Evolutionary conservation across 2,329 filamentous ascomycete species (phyloP), one percentile per base, ranked within the genome.

Genomic region (Plectosphaerella cucumerina): DNA sequence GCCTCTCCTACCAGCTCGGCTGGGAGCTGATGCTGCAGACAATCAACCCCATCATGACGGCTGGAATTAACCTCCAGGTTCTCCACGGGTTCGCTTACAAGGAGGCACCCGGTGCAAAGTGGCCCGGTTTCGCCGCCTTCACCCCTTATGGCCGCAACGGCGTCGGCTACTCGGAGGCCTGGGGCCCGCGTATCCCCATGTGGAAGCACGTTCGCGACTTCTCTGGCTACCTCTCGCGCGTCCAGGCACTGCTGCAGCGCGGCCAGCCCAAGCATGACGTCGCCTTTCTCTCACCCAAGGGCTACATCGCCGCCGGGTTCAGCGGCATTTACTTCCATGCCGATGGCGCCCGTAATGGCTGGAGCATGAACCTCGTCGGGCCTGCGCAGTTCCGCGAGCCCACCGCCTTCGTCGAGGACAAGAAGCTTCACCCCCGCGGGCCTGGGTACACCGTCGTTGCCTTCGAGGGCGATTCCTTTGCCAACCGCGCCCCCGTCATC

Each of bases 61-160:
- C 47, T 33, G 55, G 55, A 12, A 48, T 53, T 44, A 57, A 57
- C 48, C 49, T 49, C 15, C 51, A 52, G 22, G 52, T 57, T 17
- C 37, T 57, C 14, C 55, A 57, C 46, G 55, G 55, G 18, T 57
- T 52, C 41, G 47, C 55, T 3, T 57, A 56, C 44, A 44, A 45
- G 18, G 45, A 48, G 21, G 43, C 51, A 11, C 49, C 50, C 10
- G 51, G 47, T 9, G 50, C 55, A 21, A 53, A 50, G 10, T 57
- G 53, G 55, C 55, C 55, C 14, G 55, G 55, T 20, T 54, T 48
- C 34, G 52, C 53, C 2, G 47, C 53, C 9, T 57, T 57, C 20
- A 45, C 51, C 6, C 54, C 44, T 8, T 44, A 50, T 15, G 48
- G 41, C 37, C 41, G 49, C 15, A 48, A 48, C 22, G 17, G 26